Evolutionary conservation across 208 protist species (phyloP).

Genomic region (Phytomonas sp.): DNA sequence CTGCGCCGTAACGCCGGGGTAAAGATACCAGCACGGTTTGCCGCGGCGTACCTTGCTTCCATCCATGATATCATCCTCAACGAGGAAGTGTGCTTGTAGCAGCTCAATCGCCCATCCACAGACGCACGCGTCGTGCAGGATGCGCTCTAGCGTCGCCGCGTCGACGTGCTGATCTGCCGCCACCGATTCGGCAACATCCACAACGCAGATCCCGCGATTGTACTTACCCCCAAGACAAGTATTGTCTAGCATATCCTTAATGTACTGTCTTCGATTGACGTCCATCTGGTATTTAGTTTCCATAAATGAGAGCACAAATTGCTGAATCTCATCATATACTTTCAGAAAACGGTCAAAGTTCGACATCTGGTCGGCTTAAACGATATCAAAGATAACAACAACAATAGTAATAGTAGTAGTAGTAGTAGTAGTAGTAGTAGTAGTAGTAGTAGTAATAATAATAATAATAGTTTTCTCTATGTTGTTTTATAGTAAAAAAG

Average conservation of each 20-base stretch:
- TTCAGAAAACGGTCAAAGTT: conserved; percentile 63
- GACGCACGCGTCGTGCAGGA: conserved; percentile 83
- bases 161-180: conserved; percentile 41
- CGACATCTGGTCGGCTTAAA: conserved; percentile 17
- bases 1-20: conserved; percentile 83
- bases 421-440: not conserved
- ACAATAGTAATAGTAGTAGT: conserved; percentile 1
- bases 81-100: conserved; percentile 95
- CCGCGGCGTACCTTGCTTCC: conserved; percentile 90
- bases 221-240: conserved; percentile 87
- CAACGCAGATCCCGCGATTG: conserved; percentile 81
- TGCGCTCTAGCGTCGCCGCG: conserved; percentile 27
- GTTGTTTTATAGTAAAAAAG: not conserved
- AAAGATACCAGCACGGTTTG: conserved; percentile 93
- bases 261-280: conserved; percentile 54
- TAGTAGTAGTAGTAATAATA: not conserved
- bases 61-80: conserved; percentile 98
- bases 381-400: conserved; percentile 5
- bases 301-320: conserved; percentile 42
- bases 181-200: conserved; percentile 62
- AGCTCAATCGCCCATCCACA: conserved; percentile 93
- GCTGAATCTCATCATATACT: conserved; percentile 75
- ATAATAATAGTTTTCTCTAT: not conserved
- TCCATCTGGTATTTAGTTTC: conserved; percentile 61
- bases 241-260: conserved; percentile 77